Evolutionary conservation across 306 rosid species (phyloP).

Genomic region (Lathyrus aphaca): DNA sequence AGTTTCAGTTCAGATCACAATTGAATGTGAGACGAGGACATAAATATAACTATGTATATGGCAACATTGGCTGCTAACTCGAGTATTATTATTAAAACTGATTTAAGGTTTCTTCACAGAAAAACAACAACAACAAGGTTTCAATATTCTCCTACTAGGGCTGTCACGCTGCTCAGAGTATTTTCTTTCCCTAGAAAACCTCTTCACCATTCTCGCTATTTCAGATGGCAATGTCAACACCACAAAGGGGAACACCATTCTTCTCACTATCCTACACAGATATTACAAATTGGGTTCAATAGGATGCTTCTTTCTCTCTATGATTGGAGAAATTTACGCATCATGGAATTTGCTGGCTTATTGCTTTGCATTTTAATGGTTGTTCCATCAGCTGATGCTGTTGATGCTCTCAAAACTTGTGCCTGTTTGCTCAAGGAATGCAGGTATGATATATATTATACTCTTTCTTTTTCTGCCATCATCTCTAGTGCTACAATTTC

Average conservation of each 20-base stretch:
- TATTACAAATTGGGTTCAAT: slow-evolving; percentile 34
- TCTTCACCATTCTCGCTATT: slow-evolving; percentile 33
- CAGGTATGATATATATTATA: slow-evolving; percentile 55
- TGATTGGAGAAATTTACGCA: slow-evolving; percentile 58
- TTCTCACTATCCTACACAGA: slow-evolving; percentile 33
- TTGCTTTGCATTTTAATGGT: slow-evolving; percentile 60
- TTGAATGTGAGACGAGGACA: slow-evolving; percentile 34
- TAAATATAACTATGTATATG: slow-evolving; percentile 15
- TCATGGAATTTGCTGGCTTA: slow-evolving; percentile 53
- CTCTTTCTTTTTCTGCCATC: not conserved
- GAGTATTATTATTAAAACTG: slow-evolving; percentile 26
- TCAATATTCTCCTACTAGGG: slow-evolving; percentile 27
- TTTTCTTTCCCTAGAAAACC: slow-evolving; percentile 48
- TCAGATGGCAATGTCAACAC: slow-evolving; percentile 42
- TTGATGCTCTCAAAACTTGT: slow-evolving; percentile 94
- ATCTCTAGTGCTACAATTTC: not conserved
- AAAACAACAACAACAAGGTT: slow-evolving; percentile 39
- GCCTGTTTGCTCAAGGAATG: slow-evolving; percentile 91
- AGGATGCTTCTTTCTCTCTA: slow-evolving; percentile 40
- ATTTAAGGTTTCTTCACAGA: slow-evolving; percentile 46
- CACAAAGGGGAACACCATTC: slow-evolving; percentile 39
- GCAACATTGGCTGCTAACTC: slow-evolving; percentile 55
- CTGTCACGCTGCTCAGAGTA: slow-evolving; percentile 46
- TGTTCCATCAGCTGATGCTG: slow-evolving; percentile 80
- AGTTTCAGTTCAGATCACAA: slow-evolving; percentile 46